These are phyloP conservation scores for Musa beccarii DNA, from an alignment of 176 grass and related monocot species.

Conservation along the genomic window DNA sequence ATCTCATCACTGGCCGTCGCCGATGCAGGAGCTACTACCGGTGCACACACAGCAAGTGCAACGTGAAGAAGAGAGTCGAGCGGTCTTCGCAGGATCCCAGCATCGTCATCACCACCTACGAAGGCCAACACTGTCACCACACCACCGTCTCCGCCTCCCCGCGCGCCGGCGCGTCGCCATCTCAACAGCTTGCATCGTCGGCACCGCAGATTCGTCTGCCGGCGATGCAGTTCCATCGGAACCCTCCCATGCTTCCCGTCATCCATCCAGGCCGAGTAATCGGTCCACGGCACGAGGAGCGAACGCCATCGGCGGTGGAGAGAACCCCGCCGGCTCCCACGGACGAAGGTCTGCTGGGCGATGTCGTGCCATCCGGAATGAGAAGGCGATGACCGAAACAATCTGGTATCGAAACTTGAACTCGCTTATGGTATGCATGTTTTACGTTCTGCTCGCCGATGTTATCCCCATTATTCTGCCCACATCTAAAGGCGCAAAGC, in stretches of 20 bases:
- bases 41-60: background rate
- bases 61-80: background rate
- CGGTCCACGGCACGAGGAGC: background rate
- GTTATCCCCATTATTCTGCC: too few species aligned
- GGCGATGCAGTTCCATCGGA: too few species aligned
- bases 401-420: too few species aligned
- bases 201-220: too few species aligned
- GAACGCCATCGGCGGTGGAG: too few species aligned
- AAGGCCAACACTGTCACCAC: background rate
- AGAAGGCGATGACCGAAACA: background rate
- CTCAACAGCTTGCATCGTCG: background rate
- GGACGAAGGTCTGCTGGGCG: background rate
- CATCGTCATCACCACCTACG: background rate
- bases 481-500: too few species aligned
- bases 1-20: background rate
- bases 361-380: background rate
- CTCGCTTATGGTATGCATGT: too few species aligned
- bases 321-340: background rate
- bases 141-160: background rate
- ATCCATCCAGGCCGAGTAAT: background rate
- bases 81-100: background rate
- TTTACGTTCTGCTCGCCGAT: too few species aligned
- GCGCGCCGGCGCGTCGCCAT: background rate
- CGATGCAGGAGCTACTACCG: background rate
- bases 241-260: background rate